Percentiles rank a stretch among this genome's conserved stretches.
These are phyloP conservation scores for Zymoseptoria brevis DNA, from an alignment of 2,329 filamentous ascomycete species.

Conservation along the genomic window DNA sequence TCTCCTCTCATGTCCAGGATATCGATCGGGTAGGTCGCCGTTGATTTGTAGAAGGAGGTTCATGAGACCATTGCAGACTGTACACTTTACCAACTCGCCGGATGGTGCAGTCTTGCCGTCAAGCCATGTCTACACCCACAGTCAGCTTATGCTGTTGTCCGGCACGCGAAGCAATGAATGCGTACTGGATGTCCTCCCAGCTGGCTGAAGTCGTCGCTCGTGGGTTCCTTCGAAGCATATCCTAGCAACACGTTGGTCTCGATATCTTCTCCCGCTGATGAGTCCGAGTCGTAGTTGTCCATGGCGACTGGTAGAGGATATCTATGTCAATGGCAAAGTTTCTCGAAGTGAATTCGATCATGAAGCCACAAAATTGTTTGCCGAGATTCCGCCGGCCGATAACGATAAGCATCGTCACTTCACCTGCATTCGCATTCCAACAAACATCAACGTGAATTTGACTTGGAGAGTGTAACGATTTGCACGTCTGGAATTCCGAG, in stretches of 20 bases:
- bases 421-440: background rate
- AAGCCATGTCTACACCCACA: slow-evolving; percentile 64
- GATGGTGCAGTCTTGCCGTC: slow-evolving; percentile 63
- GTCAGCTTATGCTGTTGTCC: slow-evolving; percentile 8
- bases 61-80: slow-evolving; percentile 76
- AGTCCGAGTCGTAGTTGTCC: slow-evolving; percentile 76
- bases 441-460: background rate
- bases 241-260: slow-evolving; percentile 86
- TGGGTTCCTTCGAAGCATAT: slow-evolving; percentile 72
- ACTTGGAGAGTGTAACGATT: background rate
- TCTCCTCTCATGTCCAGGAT: slow-evolving; percentile 78
- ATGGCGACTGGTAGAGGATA: slow-evolving; percentile 5
- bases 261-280: slow-evolving; percentile 61
- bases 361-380: background rate
- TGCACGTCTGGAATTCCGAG: too few relatives aligned
- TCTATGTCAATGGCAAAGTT: background rate
- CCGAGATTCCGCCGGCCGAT: background rate
- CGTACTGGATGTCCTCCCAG: slow-evolving; percentile 80
- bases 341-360: background rate
- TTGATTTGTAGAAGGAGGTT: slow-evolving; percentile 83
- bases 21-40: slow-evolving; percentile 77
- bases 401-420: background rate
- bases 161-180: slow-evolving; percentile 10
- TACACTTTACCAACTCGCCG: slow-evolving; percentile 72
- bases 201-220: slow-evolving; percentile 77